Percentiles rank a stretch among this genome's conserved stretches.
These are phyloP conservation scores for Xanthoconium stramineum DNA, from an alignment of 768 basidiomycete genomes.

Conservation along the genomic window DNA sequence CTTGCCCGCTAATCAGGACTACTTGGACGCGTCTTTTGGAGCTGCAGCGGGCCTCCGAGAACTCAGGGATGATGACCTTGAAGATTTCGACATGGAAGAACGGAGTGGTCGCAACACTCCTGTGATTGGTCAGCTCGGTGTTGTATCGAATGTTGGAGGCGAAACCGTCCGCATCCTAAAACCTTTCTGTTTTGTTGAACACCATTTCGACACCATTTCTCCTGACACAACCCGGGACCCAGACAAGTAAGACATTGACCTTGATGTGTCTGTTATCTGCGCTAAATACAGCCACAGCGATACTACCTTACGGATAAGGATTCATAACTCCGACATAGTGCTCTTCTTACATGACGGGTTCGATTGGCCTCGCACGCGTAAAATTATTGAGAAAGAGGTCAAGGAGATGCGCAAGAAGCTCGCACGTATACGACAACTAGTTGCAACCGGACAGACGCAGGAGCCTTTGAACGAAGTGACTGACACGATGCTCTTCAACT, in stretches of 20 bases:
- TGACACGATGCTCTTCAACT: constrained; percentile 84
- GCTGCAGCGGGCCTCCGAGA: constrained; percentile 73
- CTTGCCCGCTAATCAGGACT: constrained; percentile 84
- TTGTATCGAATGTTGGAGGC: constrained; percentile 66
- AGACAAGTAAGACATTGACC: constrained; percentile 41
- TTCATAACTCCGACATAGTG: constrained; percentile 60
- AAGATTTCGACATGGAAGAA: constrained; percentile 52
- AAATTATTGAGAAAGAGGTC: constrained; percentile 81
- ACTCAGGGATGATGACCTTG: constrained; percentile 67
- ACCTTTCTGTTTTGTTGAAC: constrained; percentile 63
- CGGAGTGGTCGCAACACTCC: constrained; percentile 13
- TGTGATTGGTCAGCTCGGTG: constrained; percentile 32
- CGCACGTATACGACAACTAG: constrained; percentile 86
- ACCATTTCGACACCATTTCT: constrained; percentile 67
- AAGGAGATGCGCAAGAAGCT: constrained; percentile 84
- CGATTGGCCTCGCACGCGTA: constrained; percentile 87
- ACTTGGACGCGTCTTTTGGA: constrained; percentile 80
- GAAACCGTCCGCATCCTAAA: constrained; percentile 83
- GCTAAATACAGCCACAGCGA: constrained; percentile 38
- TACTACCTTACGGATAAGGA: constrained; percentile 48
- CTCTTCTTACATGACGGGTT: constrained; percentile 90
- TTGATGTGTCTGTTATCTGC: constrained; percentile 2
- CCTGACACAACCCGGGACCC: constrained; percentile 48
- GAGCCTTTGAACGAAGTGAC: constrained; percentile 72
- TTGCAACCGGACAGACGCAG: constrained; percentile 85